Evolutionary conservation across 768 basidiomycete genomes (phyloP).

Genomic region (Leccinum longicurvipes): DNA sequence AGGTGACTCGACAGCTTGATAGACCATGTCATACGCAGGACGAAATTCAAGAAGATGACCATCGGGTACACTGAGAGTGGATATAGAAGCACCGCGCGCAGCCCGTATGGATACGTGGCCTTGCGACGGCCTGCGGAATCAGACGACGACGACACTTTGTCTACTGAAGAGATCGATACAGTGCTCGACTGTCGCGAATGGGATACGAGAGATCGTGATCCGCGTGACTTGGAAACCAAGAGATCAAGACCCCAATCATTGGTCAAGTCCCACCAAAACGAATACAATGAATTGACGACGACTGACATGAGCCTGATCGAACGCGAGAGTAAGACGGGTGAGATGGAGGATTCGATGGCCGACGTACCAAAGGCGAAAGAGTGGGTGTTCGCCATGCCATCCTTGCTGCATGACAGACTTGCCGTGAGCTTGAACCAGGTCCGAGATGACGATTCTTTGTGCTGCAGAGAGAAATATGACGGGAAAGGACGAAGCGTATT

Average conservation of each 20-base stretch:
- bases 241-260: constrained; percentile 96
- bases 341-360: background rate
- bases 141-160: constrained; percentile 14
- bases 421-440: constrained; percentile 50
- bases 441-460: constrained; percentile 69
- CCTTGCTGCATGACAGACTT: constrained; percentile 39
- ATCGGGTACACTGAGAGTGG: constrained; percentile 84
- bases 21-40: constrained; percentile 91
- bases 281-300: constrained; percentile 85
- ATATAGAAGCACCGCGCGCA: constrained; percentile 73
- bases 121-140: constrained; percentile 13
- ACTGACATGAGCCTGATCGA: constrained; percentile 74
- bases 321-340: constrained; percentile 6
- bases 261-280: constrained; percentile 99
- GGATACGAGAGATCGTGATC: constrained; percentile 40
- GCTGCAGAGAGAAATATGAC: constrained; percentile 93
- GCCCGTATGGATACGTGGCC: constrained; percentile 56
- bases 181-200: constrained; percentile 43
- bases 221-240: constrained; percentile 40
- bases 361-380: constrained; percentile 83
- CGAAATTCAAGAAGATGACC: constrained; percentile 75
- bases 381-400: constrained; percentile 73
- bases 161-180: background rate
- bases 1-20: constrained; percentile 87
- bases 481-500: constrained; percentile 96